Evolutionary conservation across 768 basidiomycete species (phyloP).

Genomic region (Hortiboletus campestris): DNA sequence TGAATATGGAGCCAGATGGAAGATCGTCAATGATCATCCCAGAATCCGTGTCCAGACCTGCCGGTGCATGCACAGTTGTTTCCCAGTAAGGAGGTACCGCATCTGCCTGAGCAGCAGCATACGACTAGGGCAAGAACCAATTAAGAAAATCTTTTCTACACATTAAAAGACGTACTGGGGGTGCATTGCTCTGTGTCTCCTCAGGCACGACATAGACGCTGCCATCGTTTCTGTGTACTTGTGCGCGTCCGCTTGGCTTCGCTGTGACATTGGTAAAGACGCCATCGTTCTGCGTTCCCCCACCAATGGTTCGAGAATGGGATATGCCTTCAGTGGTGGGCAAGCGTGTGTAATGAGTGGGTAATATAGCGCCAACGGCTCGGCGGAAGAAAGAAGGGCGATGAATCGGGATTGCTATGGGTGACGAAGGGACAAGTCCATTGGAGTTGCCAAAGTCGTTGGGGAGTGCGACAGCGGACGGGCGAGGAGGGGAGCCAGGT

Average conservation of each 20-base stretch:
- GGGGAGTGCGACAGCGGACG: slow-evolving; percentile 54
- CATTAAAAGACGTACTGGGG: slow-evolving; percentile 63
- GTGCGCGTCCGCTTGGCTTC: slow-evolving; percentile 60
- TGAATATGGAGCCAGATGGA: slow-evolving; percentile 71
- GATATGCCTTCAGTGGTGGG: slow-evolving; percentile 41
- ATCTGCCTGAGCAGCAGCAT: slow-evolving; percentile 84
- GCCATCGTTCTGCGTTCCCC: slow-evolving; percentile 83
- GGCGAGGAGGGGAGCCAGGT: slow-evolving; percentile 73
- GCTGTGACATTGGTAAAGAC: slow-evolving; percentile 95
- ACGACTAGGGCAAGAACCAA: slow-evolving; percentile 52
- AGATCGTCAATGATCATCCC: slow-evolving; percentile 91
- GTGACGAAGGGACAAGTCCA: slow-evolving; percentile 54
- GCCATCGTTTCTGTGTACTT: slow-evolving; percentile 52
- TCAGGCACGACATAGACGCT: slow-evolving; percentile 70
- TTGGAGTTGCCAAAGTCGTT: slow-evolving; percentile 76
- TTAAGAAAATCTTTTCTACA: background rate
- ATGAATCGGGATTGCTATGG: slow-evolving; percentile 34
- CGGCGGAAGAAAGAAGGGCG: slow-evolving; percentile 56
- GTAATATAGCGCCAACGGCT: slow-evolving; percentile 56
- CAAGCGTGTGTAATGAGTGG: slow-evolving; percentile 59
- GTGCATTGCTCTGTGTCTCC: slow-evolving; percentile 74
- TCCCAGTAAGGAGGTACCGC: slow-evolving; percentile 97
- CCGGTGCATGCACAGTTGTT: slow-evolving; percentile 85
- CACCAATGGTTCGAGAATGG: slow-evolving; percentile 44
- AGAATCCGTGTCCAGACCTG: slow-evolving; percentile 43